Evolutionary conservation across 192 early-diverging fungal genomes (phyloP).

Genomic region (Backusella macrospora): DNA sequence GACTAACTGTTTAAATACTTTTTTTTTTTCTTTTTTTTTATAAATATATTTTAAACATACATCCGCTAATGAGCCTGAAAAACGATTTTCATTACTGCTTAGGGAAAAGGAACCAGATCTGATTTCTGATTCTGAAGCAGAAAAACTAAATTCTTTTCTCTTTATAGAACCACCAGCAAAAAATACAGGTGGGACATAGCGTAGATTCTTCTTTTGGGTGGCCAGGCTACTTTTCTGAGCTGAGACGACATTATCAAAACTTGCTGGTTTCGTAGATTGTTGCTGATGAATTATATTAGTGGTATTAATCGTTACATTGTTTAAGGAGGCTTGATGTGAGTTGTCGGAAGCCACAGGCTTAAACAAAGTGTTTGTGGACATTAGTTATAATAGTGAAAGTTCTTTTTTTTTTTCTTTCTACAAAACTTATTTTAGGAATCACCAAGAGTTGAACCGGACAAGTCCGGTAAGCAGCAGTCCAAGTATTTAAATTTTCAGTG

Average conservation of each 20-base stretch:
- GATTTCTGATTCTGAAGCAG: not conserved
- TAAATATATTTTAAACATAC: not conserved
- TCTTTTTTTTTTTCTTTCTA: not conserved
- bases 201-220: not conserved
- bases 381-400: not conserved
- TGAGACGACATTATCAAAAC: not conserved
- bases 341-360: constrained; percentile 1
- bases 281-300: not conserved
- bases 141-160: not conserved
- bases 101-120: not conserved
- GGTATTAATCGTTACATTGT: not conserved
- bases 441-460: no score
- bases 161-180: not conserved
- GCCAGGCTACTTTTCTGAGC: not conserved
- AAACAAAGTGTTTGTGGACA: not conserved
- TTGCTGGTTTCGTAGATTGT: not conserved
- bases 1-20: no score
- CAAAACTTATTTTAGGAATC: no score
- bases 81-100: not conserved
- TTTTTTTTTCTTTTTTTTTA: not conserved
- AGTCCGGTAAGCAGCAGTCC: no score
- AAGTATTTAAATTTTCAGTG: no score
- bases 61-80: not conserved
- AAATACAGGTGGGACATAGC: not conserved
- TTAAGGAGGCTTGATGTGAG: not conserved